Base-by-base conservation (phyloP, 208 protist species). In the Wallacemonas sp. region DNA sequence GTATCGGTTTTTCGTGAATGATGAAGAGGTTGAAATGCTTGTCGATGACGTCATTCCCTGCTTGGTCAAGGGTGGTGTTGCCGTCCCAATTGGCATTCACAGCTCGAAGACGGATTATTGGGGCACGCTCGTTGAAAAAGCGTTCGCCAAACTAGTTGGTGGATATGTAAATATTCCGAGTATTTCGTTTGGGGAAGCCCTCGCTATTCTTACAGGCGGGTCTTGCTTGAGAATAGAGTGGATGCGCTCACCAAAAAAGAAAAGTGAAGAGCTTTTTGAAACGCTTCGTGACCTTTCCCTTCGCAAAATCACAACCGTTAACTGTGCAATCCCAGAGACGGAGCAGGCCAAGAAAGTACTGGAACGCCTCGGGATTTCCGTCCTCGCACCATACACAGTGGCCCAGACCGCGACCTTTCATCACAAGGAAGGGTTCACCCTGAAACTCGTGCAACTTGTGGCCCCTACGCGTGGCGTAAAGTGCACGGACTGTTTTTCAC, bases 31-130 rank as follows among this genome's bases (percentile, higher is more conserved):
- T 24, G 73, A 80, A 38, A 72, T 89, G 19, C 41, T 78, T 59
- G 63, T 89, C 27, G 86, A 92, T 71, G 86, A 92, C 65, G 46
- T 46, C 37, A 60, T 89, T 27, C 86, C 82, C 4, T 81, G 73
- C 53, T 13, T 78, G 24, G 22, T 66, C 8, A 44, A 39, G 22
- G 46, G 42, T 27, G 54, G 45, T 3, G 38, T 26, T 3, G 62
- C 68, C 19, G 24, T 37, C 54, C 57, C 78, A 37, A 52, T 79
- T 6, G 80, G 81, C 19, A 61, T 89, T 48, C 58, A 78, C 34
- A 76, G 68, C 44, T 66, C 45, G 24, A 54, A 24, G 44, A 48
- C 50, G 15, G 78, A 87, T 61, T 86, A 82, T 76, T 89, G 85
- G 70, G 79, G 78, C 2, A 63, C 75, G 8, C 39, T 87, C 9